These are phyloP conservation scores for Plasmopara viticola DNA, from an alignment of 352 stramenopile genomes.

Conservation along the genomic window DNA sequence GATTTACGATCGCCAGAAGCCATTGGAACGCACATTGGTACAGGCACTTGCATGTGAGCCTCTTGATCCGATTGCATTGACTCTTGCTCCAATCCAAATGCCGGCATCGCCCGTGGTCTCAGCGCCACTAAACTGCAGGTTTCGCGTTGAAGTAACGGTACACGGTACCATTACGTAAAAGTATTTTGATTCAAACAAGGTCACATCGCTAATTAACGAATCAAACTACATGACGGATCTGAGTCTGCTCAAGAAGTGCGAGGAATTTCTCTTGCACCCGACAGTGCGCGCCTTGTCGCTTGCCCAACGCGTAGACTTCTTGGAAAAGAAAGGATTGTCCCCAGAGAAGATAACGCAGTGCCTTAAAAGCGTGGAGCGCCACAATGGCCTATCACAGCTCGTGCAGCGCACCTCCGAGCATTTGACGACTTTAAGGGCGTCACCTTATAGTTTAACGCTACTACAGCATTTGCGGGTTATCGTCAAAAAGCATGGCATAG, in stretches of 20 bases:
- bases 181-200: no score
- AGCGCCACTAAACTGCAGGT: slow-evolving; percentile 2
- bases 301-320: slow-evolving; percentile 64
- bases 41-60: neutral
- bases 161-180: neutral
- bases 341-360: slow-evolving; percentile 59
- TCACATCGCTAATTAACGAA: slow-evolving; percentile 9
- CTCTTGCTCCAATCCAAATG: neutral
- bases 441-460: slow-evolving; percentile 9
- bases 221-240: slow-evolving; percentile 15
- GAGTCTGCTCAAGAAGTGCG: slow-evolving; percentile 49
- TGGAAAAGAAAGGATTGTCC: slow-evolving; percentile 68
- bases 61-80: neutral
- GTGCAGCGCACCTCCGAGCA: slow-evolving; percentile 6
- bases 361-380: slow-evolving; percentile 46
- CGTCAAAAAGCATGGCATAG: slow-evolving; percentile 30
- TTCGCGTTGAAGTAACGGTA: neutral
- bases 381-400: slow-evolving; percentile 50
- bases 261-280: slow-evolving; percentile 65
- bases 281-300: slow-evolving; percentile 55
- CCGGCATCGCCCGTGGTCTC: slow-evolving; percentile 1
- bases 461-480: slow-evolving; percentile 18
- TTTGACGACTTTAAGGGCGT: slow-evolving; percentile 1
- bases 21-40: neutral
- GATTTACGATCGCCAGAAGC: neutral